Evolutionary conservation across 176 grass and related monocot species (phyloP), one percentile per base, ranked within the genome.

Genomic region (Oryza brachyantha): DNA sequence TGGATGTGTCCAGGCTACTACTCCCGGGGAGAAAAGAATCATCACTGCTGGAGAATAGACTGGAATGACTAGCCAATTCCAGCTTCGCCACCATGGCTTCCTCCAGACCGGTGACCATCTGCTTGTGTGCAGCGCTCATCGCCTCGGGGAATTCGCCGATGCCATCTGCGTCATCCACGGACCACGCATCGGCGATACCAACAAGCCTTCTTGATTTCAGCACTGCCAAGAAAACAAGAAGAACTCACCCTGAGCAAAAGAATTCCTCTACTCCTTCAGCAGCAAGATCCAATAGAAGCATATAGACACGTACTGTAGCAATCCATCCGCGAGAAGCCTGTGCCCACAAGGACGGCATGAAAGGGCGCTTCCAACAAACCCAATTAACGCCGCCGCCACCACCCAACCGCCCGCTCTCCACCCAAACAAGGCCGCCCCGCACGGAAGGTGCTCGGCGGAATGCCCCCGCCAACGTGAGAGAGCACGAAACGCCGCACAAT

Each of bases 191-290:
- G 0, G 57, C 65, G 0, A 81, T 28, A 12, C 43, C 65, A 19
- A 59, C 17, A 28, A 31, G 66, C 66, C 60, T 84, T 46, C 81
- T 77, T 73, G 87, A 73, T 50, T 77, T 89, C 87, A 85, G n/a
- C 29, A 39, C 87, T 89, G 78, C 37, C 28, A 66, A 32, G 4
- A 1, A 32, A 66, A 72, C 34, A 89, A 24, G 19, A 3, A 65
- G 28, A 10, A 25, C 60, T n/a, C 36, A 13, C 72, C 37, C 11
- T 85, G 29, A 85, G 43, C 9, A 57, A 8, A 61, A 29, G 24
- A 32, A 66, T 1, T 25, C 46, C 6, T 52, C 29, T 13, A 73
- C 13, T 80, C 11, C 14, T 2, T 10, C 13, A 79, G 48, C 48
- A 86, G 12, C 29, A 17, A 62, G 10, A 48, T 31, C 2, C 24